Percentiles rank a stretch among this genome's conserved stretches.
phyloP scores from a whole-genome alignment of 1,284 basidiomycete genomes.

The Moesziomyces sp. region DNA sequence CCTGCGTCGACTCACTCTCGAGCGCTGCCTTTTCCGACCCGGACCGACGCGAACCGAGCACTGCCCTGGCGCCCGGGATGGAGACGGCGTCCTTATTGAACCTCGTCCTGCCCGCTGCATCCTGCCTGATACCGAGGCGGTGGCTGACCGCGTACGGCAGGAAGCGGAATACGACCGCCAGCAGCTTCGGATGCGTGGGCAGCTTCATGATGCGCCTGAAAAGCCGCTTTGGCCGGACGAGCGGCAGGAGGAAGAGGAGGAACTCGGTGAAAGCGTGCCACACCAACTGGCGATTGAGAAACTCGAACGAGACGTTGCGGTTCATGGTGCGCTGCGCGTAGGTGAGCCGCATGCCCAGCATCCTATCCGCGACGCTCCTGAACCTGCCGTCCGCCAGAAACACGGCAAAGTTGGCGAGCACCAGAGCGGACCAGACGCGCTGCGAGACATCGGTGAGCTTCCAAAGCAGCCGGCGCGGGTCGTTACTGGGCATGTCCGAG shows the following conservation, averaged over 20 bases:
- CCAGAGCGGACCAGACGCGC: conserved; percentile 73
- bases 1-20: conserved; percentile 5
- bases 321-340: conserved; percentile 79
- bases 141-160: conserved; percentile 46
- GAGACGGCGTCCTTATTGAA: conserved; percentile 24
- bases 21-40: conserved; percentile 1
- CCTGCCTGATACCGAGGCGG: conserved; percentile 47
- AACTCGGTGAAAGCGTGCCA: conserved; percentile 99
- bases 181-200: conserved; percentile 59
- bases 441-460: conserved; percentile 77
- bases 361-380: conserved; percentile 83
- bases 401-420: conserved; percentile 80
- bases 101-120: conserved; percentile 23
- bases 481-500: conserved; percentile 75
- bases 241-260: conserved; percentile 87
- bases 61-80: conserved; percentile 22
- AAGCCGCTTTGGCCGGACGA: conserved; percentile 76
- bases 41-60: conserved; percentile 13
- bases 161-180: conserved; percentile 60
- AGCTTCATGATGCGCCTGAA: conserved; percentile 73
- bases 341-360: conserved; percentile 81
- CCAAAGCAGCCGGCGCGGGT: conserved; percentile 76
- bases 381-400: conserved; percentile 92
- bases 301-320: conserved; percentile 94
- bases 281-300: conserved; percentile 98